Evolutionary conservation across 2,329 filamentous ascomycete genomes (phyloP), one percentile per base, ranked within the genome.

Genomic region (Colletotrichum euphorbiae): DNA sequence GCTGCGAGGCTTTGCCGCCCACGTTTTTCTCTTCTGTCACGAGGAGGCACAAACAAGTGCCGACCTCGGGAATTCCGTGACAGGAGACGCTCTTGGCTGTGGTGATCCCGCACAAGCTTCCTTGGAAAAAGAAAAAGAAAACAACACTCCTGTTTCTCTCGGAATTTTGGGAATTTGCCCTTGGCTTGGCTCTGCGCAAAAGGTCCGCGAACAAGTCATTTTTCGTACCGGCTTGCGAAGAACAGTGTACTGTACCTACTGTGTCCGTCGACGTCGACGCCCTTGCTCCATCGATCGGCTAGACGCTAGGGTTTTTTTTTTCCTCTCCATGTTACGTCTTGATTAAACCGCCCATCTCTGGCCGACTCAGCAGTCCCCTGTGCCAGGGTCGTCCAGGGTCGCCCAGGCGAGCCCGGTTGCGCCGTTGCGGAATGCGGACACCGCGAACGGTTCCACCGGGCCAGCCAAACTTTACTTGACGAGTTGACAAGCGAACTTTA

Each of bases 381-480:
- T 52, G 4, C 36, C 52, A 21, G 52, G 55, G 24, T 61, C 46
- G 36, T 40, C 54, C 48, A 21, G 52, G 55, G 24, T 61, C 46
- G 36, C 33, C 54, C 48, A 43, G 54, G 63, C 48, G 66, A 69
- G 54, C 65, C 54, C 38, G 33, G 40, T 28, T 28, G 33, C n/a
- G n/a, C n/a, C n/a, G n/a, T n/a, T n/a, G n/a, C n/a, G n/a, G n/a
- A n/a, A n/a, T n/a, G n/a, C 51, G 51, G 28, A 33, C 51, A 40
- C 52, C 43, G 50, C 38, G 59, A 50, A 61, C 48, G 28, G 50
- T 24, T 46, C 50, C 50, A 36, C 55, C 4, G 40, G 6, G 48
- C 48, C 48, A 54, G 31, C 51, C 56, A 36, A 68, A 59, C 55
- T 69, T 38, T 69, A 69, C 66, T 60, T 43, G 60, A 63, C 38